Percentiles rank a stretch among this genome's conserved stretches.
Conservation (phyloP, 1,284 basidiomycete species). For the Ustilago sp. region DNA sequence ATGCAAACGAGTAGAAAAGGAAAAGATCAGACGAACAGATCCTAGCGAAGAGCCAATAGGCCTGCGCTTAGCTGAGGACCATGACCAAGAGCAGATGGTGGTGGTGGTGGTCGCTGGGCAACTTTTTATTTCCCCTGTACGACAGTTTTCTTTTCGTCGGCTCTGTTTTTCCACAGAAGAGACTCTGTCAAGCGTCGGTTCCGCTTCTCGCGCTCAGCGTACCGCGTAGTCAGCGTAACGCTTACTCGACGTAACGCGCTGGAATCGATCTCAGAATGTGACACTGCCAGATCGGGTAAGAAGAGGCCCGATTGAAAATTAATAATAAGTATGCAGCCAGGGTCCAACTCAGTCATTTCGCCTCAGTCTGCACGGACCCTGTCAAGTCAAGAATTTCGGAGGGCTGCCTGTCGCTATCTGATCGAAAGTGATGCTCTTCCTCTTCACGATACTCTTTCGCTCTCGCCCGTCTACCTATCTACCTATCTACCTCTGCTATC, state of each 20-base stretch:
- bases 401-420: constrained; percentile 19
- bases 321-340: constrained; percentile 16
- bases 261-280: neutral
- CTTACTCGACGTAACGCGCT: neutral
- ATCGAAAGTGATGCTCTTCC: neutral
- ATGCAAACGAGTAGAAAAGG: constrained; percentile 7
- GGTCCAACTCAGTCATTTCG: constrained; percentile 24
- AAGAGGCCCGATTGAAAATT: constrained; percentile 5
- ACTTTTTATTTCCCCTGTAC: neutral
- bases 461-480: neutral
- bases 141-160: constrained; percentile 5
- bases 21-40: constrained; percentile 23
- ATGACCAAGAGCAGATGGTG: constrained; percentile 12
- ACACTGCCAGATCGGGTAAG: neutral
- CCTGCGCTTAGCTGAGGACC: constrained; percentile 19
- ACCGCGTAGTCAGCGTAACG: too few relatives aligned
- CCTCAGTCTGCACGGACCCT: constrained; percentile 4
- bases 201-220: neutral
- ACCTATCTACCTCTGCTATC: neutral
- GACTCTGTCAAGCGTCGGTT: neutral
- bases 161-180: neutral
- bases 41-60: neutral
- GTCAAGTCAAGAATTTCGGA: constrained; percentile 7
- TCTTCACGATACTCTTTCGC: neutral
- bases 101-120: constrained; percentile 13